phyloP scores from a whole-genome alignment of 129 eudicot species.

The Lactuca sativa region DNA sequence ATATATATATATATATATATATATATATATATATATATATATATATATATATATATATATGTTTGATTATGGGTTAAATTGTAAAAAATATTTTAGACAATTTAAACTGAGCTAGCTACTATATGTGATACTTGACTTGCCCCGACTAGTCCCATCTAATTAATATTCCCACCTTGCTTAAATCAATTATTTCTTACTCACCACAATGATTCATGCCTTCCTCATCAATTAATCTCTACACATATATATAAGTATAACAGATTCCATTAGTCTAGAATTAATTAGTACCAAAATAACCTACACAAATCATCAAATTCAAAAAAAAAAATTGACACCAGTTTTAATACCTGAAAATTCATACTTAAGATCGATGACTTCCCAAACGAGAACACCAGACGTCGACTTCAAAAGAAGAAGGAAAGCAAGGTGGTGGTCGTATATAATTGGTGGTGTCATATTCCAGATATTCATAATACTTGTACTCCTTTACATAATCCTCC shows the following conservation, averaged over 20 bases:
- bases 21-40: too few relatives aligned
- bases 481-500: constrained; percentile 24
- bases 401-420: constrained; percentile 24
- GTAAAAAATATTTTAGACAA: background rate
- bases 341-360: background rate
- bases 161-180: too few relatives aligned
- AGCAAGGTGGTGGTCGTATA: constrained; percentile 22
- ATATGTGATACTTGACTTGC: background rate
- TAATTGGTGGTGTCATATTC: constrained; percentile 24
- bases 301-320: background rate
- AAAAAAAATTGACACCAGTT: too few relatives aligned
- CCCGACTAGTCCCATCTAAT: background rate
- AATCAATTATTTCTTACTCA: too few relatives aligned
- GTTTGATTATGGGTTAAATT: background rate
- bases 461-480: constrained; percentile 27
- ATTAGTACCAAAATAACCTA: background rate
- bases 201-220: background rate
- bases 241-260: background rate
- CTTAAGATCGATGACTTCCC: background rate
- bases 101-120: background rate
- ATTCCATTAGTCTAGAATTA: background rate
- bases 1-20: too few relatives aligned
- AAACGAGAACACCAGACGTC: background rate
- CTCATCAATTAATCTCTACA: background rate
- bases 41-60: too few relatives aligned